These are phyloP conservation scores for Trichoderma breve DNA, from an alignment of 2,329 filamentous ascomycete genomes.

Conservation along the genomic window DNA sequence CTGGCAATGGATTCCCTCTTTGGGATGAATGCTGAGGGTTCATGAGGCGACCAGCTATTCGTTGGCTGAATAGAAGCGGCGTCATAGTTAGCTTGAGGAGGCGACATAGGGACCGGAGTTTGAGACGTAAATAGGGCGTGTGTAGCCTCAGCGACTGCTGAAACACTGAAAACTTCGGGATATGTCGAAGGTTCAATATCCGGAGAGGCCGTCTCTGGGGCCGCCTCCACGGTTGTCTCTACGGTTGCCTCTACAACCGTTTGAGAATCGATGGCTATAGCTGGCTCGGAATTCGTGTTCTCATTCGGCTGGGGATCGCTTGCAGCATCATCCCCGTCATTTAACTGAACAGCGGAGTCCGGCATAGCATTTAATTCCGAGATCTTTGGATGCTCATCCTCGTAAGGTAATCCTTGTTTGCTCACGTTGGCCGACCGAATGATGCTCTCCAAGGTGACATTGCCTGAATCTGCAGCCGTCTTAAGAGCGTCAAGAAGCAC, in stretches of 20 bases:
- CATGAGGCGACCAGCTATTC: background rate
- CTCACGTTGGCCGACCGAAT: conserved; percentile 9
- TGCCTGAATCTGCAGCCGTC: conserved; percentile 1
- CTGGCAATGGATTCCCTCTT: background rate
- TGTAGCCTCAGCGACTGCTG: background rate
- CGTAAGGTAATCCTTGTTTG: background rate
- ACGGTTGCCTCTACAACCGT: background rate
- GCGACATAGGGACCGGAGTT: background rate
- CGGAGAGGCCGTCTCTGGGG: background rate
- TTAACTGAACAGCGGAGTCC: background rate
- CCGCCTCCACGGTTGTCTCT: too few species aligned
- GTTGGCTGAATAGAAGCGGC: too few species aligned
- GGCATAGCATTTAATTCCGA: background rate
- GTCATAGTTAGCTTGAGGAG: background rate
- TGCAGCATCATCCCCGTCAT: too few species aligned
- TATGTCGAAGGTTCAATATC: background rate
- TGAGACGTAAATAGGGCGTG: background rate
- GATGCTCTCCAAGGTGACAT: background rate
- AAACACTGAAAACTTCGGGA: background rate
- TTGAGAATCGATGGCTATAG: background rate
- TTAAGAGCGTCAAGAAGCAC: conserved; percentile 6
- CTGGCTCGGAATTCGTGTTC: background rate
- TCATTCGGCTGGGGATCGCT: background rate
- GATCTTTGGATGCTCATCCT: background rate
- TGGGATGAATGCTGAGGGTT: background rate